These are phyloP conservation scores for Fusarium pseudograminearum DNA, from an alignment of 2,329 filamentous ascomycete species.

Conservation along the genomic window DNA sequence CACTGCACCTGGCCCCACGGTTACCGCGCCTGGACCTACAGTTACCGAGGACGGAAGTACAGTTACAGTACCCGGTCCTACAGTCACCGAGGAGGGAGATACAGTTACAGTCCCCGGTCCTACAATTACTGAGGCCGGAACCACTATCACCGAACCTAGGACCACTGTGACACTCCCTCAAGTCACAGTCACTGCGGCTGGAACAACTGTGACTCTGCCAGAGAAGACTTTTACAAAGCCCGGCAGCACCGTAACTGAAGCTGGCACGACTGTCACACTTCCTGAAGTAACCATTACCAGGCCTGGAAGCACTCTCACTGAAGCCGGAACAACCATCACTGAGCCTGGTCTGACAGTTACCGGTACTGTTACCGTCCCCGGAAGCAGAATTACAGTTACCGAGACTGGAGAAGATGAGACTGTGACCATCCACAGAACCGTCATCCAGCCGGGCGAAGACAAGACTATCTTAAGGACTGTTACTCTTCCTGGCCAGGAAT, in stretches of 20 bases:
- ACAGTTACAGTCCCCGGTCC: slow-evolving; percentile 14
- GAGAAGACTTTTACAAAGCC: slow-evolving; percentile 20
- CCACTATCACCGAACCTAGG: slow-evolving; percentile 24
- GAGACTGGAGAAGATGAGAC: slow-evolving; percentile 24
- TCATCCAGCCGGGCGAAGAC: slow-evolving; percentile 30
- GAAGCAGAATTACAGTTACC: slow-evolving; percentile 29
- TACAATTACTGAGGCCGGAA: neutral
- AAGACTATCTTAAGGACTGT: slow-evolving; percentile 39
- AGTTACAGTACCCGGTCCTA: slow-evolving; percentile 10
- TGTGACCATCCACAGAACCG: slow-evolving; percentile 32
- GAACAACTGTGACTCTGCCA: slow-evolving; percentile 17
- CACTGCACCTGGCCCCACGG: slow-evolving; percentile 1
- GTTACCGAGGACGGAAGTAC: neutral
- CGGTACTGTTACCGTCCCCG: slow-evolving; percentile 27
- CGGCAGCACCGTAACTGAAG: slow-evolving; percentile 22
- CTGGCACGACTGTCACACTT: slow-evolving; percentile 21
- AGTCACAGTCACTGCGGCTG: slow-evolving; percentile 12
- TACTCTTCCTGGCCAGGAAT: slow-evolving; percentile 42
- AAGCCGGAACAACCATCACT: slow-evolving; percentile 21
- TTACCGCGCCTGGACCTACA: neutral
- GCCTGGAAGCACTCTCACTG: slow-evolving; percentile 17
- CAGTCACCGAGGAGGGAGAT: slow-evolving; percentile 2
- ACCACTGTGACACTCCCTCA: slow-evolving; percentile 10
- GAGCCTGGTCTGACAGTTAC: slow-evolving; percentile 26
- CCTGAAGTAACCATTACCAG: slow-evolving; percentile 16